Conservation (phyloP, 768 basidiomycete species). For the Amyloporia xantha region DNA sequence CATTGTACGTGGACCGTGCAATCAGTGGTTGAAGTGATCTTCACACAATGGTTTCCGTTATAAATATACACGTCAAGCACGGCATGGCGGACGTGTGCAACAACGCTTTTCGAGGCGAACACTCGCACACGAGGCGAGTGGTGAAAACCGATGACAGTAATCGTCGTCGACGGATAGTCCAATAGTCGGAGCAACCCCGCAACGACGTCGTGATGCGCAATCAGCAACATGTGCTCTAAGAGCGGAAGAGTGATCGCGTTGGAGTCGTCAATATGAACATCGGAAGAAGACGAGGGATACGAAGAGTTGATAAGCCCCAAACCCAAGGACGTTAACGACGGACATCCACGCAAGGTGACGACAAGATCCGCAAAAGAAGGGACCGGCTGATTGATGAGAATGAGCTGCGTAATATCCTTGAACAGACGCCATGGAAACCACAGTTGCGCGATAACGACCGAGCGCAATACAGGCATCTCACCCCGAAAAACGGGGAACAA, state of each 20-base stretch:
- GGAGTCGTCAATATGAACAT: neutral
- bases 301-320: no score
- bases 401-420: neutral
- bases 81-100: neutral
- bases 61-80: neutral
- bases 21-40: neutral
- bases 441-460: neutral
- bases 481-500: neutral
- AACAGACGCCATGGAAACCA: neutral
- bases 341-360: neutral
- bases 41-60: neutral
- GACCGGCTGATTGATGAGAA: neutral
- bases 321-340: neutral
- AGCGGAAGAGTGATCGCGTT: neutral
- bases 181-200: neutral
- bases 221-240: neutral
- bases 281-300: neutral
- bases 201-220: neutral
- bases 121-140: neutral
- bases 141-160: neutral
- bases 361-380: neutral
- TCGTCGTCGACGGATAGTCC: neutral
- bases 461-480: neutral
- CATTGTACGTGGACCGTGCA: neutral
- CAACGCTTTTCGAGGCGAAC: neutral